Conservation (phyloP, 345 rosid genomes). For the Brassica juncea region DNA sequence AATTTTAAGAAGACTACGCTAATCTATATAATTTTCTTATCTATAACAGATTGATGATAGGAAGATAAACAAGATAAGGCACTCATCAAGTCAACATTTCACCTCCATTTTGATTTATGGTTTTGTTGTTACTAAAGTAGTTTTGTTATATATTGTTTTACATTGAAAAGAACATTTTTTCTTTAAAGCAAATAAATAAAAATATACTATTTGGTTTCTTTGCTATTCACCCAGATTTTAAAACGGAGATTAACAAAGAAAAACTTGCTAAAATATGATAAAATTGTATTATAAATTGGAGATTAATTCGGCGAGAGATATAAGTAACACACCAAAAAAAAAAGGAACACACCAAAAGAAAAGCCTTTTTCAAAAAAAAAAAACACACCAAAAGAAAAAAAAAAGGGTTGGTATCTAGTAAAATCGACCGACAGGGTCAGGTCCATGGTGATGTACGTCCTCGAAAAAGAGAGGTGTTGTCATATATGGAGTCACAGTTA, state of each 20-base stretch:
- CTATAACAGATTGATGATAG: no score
- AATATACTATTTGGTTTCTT: background rate
- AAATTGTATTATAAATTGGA: background rate
- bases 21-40: no score
- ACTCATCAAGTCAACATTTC: no score
- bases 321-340: background rate
- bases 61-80: background rate
- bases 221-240: background rate
- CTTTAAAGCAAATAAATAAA: no score
- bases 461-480: conserved; percentile 31
- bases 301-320: background rate
- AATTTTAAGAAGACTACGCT: no score
- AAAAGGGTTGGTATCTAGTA: background rate
- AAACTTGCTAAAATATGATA: background rate
- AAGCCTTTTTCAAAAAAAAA: background rate
- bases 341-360: background rate
- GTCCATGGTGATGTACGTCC: conserved; percentile 18
- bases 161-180: no score
- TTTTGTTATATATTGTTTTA: no score
- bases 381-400: background rate
- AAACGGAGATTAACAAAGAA: background rate
- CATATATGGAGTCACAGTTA: conserved; percentile 34
- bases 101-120: no score
- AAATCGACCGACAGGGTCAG: conserved; percentile 31
- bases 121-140: no score